Evolutionary conservation across 2,329 filamentous ascomycete genomes (phyloP), one percentile per base, ranked within the genome.

Genomic region (Penicillium rolfsii): DNA sequence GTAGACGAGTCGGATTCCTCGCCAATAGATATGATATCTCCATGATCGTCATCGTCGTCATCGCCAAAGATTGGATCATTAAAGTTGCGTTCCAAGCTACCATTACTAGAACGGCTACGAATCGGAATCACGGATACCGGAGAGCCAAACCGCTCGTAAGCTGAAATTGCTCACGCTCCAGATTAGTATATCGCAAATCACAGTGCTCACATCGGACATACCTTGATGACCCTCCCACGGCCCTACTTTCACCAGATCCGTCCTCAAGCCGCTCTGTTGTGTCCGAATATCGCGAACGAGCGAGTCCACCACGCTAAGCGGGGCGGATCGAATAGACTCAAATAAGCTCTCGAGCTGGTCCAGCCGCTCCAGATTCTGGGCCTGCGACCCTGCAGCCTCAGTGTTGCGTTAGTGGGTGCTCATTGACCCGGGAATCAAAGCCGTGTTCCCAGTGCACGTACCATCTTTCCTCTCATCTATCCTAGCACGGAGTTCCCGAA

Each of bases 321-420:
- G 73, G 9, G 72, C 75, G 5, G 70, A 71, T 14, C 74, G 74
- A 62, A 77, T 72, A 40, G 71, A 71, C 26, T 72, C 68, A 62
- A 77, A 75, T 49, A 77, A 68, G 55, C 59, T 64, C 59, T 74
- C 73, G 24, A 76, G 66, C 60, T 73, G 67, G 40, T 69, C 68
- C 49, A 73, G 64, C 59, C 73, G 73, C 52, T 66, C 64, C 45
- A 69, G 60, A 48, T 66, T 57, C 43, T 67, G 64, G 54, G n/a
- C 40, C n/a, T 33, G 57, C 52, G 62, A 66, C 52, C 58, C 64
- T 65, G 56, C 58, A 64, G 46, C 48, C 35, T 12, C 38, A 50
- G 30, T n/a, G 45, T 30, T 22, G 45, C 41, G 56, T 66, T 52
- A 64, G 55, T 30, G 28, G 22, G 56, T 22, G 19, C 7, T 35